Conservation (phyloP, 805 yeast genomes). For the Nakazawaea siamensis region DNA sequence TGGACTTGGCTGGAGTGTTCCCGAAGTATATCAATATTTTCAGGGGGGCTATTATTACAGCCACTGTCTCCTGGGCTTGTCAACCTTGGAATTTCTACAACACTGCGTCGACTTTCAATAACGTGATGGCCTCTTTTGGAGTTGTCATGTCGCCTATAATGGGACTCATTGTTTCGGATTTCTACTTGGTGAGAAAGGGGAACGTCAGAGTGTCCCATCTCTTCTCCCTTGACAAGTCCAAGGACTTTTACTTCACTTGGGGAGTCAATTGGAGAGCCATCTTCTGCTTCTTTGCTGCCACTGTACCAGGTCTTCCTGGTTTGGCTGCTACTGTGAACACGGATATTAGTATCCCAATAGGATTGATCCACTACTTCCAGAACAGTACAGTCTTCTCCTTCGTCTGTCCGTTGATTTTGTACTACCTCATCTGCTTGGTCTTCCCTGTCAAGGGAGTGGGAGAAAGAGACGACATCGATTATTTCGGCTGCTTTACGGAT, state of each 20-base stretch:
- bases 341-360: slow-evolving; percentile 1
- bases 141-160: slow-evolving; percentile 2
- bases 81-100: slow-evolving; percentile 33
- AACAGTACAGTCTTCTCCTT: slow-evolving; percentile 8
- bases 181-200: slow-evolving; percentile 2
- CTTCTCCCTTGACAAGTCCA: background rate
- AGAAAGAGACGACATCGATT: background rate
- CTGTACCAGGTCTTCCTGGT: slow-evolving; percentile 8
- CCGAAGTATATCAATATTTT: slow-evolving; percentile 35
- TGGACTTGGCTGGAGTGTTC: slow-evolving; percentile 39
- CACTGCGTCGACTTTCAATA: slow-evolving; percentile 26
- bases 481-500: slow-evolving; percentile 1
- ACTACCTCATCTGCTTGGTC: slow-evolving; percentile 5
- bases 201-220: slow-evolving; percentile 6
- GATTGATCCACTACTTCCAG: slow-evolving; percentile 3
- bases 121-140: slow-evolving; percentile 16
- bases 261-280: slow-evolving; percentile 9
- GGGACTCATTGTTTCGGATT: slow-evolving; percentile 4
- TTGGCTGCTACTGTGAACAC: slow-evolving; percentile 5
- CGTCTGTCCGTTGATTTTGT: slow-evolving; percentile 6
- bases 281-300: slow-evolving; percentile 4
- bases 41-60: slow-evolving; percentile 38
- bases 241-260: slow-evolving; percentile 3
- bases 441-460: slow-evolving; percentile 1
- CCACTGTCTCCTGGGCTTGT: slow-evolving; percentile 23